Conservation (phyloP, 768 basidiomycete species). For the Lentinus brumalis region DNA sequence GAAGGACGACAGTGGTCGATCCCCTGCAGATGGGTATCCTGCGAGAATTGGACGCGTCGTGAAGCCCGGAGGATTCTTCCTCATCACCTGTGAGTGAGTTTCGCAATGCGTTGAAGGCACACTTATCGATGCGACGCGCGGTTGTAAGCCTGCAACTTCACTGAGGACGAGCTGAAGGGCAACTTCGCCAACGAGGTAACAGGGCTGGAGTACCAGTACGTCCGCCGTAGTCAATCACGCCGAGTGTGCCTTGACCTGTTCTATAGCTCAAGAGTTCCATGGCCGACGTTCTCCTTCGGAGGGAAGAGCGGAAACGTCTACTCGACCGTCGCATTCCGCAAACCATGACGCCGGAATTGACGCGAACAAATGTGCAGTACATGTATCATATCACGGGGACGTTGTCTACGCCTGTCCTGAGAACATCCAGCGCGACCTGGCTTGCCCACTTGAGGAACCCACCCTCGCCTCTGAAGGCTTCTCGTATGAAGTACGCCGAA, state of each 20-base stretch:
- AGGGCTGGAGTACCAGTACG: slow-evolving; percentile 64
- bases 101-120: too few relatives aligned
- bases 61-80: slow-evolving; percentile 66
- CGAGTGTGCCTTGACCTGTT: background rate
- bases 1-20: slow-evolving; percentile 53
- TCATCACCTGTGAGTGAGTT: slow-evolving; percentile 74
- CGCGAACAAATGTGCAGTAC: too few relatives aligned
- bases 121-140: background rate
- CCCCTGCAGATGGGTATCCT: slow-evolving; percentile 64
- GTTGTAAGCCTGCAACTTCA: slow-evolving; percentile 71
- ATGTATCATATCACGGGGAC: too few relatives aligned
- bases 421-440: slow-evolving; percentile 66
- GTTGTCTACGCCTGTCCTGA: slow-evolving; percentile 62
- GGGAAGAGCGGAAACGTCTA: slow-evolving; percentile 73
- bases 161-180: slow-evolving; percentile 67
- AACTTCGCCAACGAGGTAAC: slow-evolving; percentile 52
- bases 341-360: slow-evolving; percentile 19
- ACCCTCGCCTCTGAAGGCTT: slow-evolving; percentile 39
- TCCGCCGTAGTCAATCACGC: slow-evolving; percentile 1
- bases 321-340: slow-evolving; percentile 73
- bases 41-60: slow-evolving; percentile 55
- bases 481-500: slow-evolving; percentile 68
- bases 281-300: slow-evolving; percentile 75
- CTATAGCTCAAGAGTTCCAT: slow-evolving; percentile 67
- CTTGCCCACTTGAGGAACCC: slow-evolving; percentile 66